Evolutionary conservation across 352 stramenopile species (phyloP).

Genomic region (Globisporangium viniferum): DNA sequence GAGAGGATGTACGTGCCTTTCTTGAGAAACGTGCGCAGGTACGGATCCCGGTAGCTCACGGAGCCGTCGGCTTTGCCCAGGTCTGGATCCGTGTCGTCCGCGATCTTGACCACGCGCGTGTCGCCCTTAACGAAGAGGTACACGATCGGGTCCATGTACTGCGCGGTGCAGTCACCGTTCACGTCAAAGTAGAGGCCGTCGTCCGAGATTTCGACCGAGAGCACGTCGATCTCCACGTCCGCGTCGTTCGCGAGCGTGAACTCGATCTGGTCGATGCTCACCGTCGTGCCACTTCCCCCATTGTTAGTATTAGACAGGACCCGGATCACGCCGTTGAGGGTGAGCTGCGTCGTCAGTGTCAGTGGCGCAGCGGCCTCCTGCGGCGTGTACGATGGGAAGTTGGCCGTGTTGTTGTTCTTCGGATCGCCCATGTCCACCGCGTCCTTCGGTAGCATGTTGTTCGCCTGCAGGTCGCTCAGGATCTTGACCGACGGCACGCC

Average conservation of each 20-base stretch:
- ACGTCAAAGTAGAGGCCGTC: slow-evolving; percentile 48
- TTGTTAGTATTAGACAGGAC: background rate
- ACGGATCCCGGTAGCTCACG: slow-evolving; percentile 49
- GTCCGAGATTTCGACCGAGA: slow-evolving; percentile 61
- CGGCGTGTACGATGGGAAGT: slow-evolving; percentile 42
- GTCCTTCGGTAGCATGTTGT: slow-evolving; percentile 21
- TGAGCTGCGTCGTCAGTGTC: slow-evolving; percentile 19
- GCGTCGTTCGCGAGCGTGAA: slow-evolving; percentile 41
- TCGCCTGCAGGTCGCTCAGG: slow-evolving; percentile 34
- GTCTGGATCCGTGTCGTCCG: slow-evolving; percentile 30
- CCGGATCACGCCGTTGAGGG: slow-evolving; percentile 31
- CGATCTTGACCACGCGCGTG: slow-evolving; percentile 28
- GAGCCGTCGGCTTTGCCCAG: slow-evolving; percentile 39
- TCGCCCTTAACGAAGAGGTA: slow-evolving; percentile 48
- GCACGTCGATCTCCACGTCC: slow-evolving; percentile 52
- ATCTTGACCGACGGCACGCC: slow-evolving; percentile 48
- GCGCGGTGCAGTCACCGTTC: slow-evolving; percentile 57
- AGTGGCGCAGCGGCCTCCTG: slow-evolving; percentile 13
- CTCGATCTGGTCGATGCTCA: slow-evolving; percentile 50
- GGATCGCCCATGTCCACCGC: slow-evolving; percentile 38
- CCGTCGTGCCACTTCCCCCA: slow-evolving; percentile 13
- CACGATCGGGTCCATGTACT: slow-evolving; percentile 59
- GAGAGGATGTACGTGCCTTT: slow-evolving; percentile 43
- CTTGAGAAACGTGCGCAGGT: slow-evolving; percentile 45
- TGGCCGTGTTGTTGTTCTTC: slow-evolving; percentile 24